These are phyloP conservation scores for Rhizopus stolonifer DNA, from an alignment of 371 early-diverging fungal species.

Conservation along the genomic window DNA sequence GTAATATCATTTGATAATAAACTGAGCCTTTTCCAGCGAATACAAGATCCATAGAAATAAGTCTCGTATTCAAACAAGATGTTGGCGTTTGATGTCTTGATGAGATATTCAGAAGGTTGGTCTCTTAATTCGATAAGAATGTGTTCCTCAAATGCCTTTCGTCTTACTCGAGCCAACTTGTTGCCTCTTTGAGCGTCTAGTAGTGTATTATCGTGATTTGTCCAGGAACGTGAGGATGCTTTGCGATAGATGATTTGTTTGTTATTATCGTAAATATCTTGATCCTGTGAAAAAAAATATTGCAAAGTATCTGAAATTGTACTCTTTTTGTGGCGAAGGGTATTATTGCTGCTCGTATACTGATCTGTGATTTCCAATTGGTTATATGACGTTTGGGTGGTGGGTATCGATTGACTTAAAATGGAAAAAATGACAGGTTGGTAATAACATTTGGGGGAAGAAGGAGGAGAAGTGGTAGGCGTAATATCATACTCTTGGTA, in stretches of 20 bases:
- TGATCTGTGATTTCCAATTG: not conserved
- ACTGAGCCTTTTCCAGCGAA: conserved; percentile 44
- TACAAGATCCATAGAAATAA: conserved; percentile 24
- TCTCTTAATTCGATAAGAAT: not conserved
- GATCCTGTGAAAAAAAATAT: not conserved
- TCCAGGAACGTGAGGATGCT: not conserved
- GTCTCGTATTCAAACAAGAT: conserved; percentile 43
- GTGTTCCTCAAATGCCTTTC: not conserved
- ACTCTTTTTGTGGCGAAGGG: not conserved
- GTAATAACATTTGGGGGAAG: conserved; percentile 10
- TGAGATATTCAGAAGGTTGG: conserved; percentile 14
- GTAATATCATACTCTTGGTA: conserved; percentile 14
- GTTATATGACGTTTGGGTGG: conserved; percentile 14
- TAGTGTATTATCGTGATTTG: not conserved
- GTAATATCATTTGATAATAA: conserved; percentile 43
- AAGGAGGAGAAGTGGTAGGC: conserved; percentile 9
- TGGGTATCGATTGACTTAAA: conserved; percentile 18
- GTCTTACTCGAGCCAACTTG: not conserved
- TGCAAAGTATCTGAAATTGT: not conserved
- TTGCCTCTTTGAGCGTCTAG: not conserved
- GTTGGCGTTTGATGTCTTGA: conserved; percentile 33
- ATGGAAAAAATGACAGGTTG: not conserved
- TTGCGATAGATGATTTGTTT: not conserved
- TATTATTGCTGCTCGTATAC: not conserved
- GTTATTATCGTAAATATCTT: not conserved